Conservation (phyloP, 371 early-diverging fungal species). For the Apophysomyces elegans region DNA sequence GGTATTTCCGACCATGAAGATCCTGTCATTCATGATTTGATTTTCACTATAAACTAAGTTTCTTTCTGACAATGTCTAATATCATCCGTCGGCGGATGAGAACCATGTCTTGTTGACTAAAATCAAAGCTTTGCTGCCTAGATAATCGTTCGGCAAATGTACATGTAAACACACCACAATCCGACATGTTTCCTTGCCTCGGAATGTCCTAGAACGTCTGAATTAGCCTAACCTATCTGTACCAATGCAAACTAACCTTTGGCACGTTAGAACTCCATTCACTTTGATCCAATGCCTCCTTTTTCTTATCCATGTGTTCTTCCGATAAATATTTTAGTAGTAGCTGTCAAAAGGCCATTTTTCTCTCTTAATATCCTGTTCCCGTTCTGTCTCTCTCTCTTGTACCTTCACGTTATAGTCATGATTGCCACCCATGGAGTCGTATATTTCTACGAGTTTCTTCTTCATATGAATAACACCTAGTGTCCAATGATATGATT, state of each 20-base stretch:
- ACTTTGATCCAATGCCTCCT: conserved; percentile 55
- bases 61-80: conserved; percentile 67
- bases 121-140: conserved; percentile 65
- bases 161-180: conserved; percentile 98
- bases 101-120: conserved; percentile 77
- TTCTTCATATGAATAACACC: conserved; percentile 76
- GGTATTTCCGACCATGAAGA: no score
- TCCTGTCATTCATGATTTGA: no score
- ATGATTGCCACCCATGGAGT: conserved; percentile 79
- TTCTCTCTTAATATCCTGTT: background rate
- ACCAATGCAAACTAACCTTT: conserved; percentile 39
- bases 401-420: conserved; percentile 47
- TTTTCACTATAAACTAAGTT: background rate
- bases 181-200: conserved; percentile 86
- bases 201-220: conserved; percentile 66
- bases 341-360: conserved; percentile 27
- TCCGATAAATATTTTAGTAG: conserved; percentile 69
- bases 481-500: conserved; percentile 89
- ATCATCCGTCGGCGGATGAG: conserved; percentile 75
- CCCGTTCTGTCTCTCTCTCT: background rate
- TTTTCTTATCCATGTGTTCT: conserved; percentile 80
- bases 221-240: background rate
- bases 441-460: conserved; percentile 82
- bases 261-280: conserved; percentile 75
- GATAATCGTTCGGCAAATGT: conserved; percentile 84